Percentiles rank a stretch among this genome's conserved stretches.
Evolutionary conservation across 2,329 filamentous ascomycete genomes (phyloP).

Genomic region (Thermoascus crustaceus): DNA sequence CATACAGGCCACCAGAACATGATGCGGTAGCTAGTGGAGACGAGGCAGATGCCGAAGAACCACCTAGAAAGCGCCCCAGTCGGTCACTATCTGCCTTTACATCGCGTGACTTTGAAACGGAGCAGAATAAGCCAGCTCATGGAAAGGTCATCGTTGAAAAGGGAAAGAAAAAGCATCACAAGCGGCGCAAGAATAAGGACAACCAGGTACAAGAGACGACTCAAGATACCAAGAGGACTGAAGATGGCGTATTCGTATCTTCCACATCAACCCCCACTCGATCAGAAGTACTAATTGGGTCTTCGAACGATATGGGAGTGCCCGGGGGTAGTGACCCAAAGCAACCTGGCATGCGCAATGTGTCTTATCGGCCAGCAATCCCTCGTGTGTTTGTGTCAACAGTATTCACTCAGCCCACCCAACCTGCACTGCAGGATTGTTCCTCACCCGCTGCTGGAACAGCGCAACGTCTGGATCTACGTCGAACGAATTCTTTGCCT

Average conservation of each 20-base stretch:
- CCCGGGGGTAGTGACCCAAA: too few relatives aligned
- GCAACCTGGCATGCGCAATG: constrained; percentile 49
- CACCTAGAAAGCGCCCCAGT: constrained; percentile 27
- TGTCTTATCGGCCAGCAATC: constrained; percentile 54
- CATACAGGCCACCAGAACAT: constrained; percentile 25
- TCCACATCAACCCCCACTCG: too few relatives aligned
- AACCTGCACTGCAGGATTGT: constrained; percentile 3
- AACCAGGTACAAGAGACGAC: background rate
- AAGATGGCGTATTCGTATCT: background rate
- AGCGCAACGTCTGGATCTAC: constrained; percentile 51
- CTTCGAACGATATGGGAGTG: too few relatives aligned
- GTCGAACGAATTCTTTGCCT: constrained; percentile 66
- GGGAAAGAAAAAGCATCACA: constrained; percentile 24
- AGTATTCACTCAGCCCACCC: constrained; percentile 51
- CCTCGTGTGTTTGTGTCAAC: constrained; percentile 62
- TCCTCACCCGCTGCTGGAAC: constrained; percentile 18
- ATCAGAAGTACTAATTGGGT: too few relatives aligned
- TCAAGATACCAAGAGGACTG: background rate
- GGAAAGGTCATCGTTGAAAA: constrained; percentile 5
- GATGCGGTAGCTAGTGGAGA: constrained; percentile 39
- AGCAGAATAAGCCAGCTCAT: constrained; percentile 4
- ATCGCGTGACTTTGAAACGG: constrained; percentile 41
- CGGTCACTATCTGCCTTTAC: constrained; percentile 13
- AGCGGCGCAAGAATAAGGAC: constrained; percentile 15
- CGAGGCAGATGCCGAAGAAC: constrained; percentile 47